phyloP scores from a whole-genome alignment of 129 eudicot genomes.

The Flaveria sonorensis region DNA sequence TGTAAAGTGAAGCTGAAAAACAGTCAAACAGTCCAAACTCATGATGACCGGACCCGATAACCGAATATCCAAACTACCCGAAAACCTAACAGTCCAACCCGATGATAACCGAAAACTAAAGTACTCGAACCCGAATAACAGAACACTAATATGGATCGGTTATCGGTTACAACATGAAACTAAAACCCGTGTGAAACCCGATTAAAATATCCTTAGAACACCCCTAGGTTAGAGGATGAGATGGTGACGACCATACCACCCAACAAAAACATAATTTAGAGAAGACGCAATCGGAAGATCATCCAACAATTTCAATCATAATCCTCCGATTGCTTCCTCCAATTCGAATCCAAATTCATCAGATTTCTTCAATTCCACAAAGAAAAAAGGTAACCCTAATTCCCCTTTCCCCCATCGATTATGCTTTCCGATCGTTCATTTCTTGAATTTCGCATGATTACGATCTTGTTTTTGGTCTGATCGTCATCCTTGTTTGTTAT shows the following conservation, averaged over 20 bases:
- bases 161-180: too few species aligned
- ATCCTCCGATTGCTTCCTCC: slow-evolving; percentile 34
- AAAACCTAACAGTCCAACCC: too few species aligned
- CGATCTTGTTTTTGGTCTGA: background rate
- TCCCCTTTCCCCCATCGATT: background rate
- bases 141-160: too few species aligned
- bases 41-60: too few species aligned
- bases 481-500: background rate
- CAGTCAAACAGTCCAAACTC: too few species aligned
- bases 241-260: slow-evolving; percentile 32
- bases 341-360: slow-evolving; percentile 4
- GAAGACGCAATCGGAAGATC: slow-evolving; percentile 31
- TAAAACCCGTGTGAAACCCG: too few species aligned
- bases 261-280: slow-evolving; percentile 19
- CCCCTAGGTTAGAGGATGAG: background rate
- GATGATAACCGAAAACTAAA: too few species aligned
- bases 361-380: slow-evolving; percentile 10
- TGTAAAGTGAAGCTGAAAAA: too few species aligned
- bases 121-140: too few species aligned
- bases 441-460: slow-evolving; percentile 9
- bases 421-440: background rate
- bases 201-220: too few species aligned
- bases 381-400: slow-evolving; percentile 32
- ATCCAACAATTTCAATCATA: background rate
- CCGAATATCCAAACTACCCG: too few species aligned